Percentiles rank a stretch among this genome's conserved stretches.
These are phyloP conservation scores for Komagataella mondaviorum DNA, from an alignment of 805 yeast species.

Conservation along the genomic window DNA sequence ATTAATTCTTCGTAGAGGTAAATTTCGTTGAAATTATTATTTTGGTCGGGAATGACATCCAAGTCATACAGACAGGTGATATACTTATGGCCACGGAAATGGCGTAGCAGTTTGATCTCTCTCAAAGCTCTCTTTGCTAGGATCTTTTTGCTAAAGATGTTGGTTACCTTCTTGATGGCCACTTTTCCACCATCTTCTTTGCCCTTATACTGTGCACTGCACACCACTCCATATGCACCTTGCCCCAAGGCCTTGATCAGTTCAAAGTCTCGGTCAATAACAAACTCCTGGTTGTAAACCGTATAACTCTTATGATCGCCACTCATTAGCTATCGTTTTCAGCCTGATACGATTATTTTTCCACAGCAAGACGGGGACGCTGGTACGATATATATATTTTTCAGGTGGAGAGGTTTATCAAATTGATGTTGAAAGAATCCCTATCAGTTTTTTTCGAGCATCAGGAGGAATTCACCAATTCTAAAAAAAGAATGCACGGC, in stretches of 20 bases:
- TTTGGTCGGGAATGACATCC: slow-evolving; percentile 45
- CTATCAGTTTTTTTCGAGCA: not conserved
- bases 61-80: slow-evolving; percentile 83
- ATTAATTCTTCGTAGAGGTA: slow-evolving; percentile 78
- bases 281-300: slow-evolving; percentile 82
- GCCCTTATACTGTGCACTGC: slow-evolving; percentile 80
- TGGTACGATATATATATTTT: not conserved
- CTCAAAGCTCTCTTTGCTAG: slow-evolving; percentile 81
- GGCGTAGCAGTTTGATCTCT: slow-evolving; percentile 77
- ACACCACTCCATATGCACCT: slow-evolving; percentile 93
- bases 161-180: slow-evolving; percentile 82
- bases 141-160: slow-evolving; percentile 83
- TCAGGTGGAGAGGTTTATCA: not conserved
- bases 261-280: slow-evolving; percentile 80
- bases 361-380: not conserved
- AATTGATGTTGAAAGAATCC: not conserved
- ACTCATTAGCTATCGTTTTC: not conserved
- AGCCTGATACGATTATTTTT: not conserved
- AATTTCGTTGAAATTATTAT: slow-evolving; percentile 72
- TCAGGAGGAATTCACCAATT: not conserved
- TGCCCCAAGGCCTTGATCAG: slow-evolving; percentile 83
- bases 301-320: slow-evolving; percentile 14
- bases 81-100: slow-evolving; percentile 89
- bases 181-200: slow-evolving; percentile 55
- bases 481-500: not conserved